These are phyloP conservation scores for Colletotrichum sp. DNA, from an alignment of 2,329 filamentous ascomycete genomes.

Conservation along the genomic window DNA sequence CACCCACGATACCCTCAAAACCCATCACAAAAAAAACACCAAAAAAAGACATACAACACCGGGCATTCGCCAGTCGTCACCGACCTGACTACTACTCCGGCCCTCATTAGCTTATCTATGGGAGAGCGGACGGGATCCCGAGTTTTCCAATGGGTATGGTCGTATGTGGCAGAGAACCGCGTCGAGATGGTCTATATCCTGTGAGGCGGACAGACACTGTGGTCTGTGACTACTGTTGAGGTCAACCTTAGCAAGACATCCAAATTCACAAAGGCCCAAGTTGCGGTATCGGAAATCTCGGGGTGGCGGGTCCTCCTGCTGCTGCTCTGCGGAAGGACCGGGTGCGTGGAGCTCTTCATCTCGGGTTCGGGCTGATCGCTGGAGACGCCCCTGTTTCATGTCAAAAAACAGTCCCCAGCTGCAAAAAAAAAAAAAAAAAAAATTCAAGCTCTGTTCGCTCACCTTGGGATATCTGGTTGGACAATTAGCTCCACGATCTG, in stretches of 20 bases:
- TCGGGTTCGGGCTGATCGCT: neutral
- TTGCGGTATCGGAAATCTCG: neutral
- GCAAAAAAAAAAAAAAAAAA: neutral
- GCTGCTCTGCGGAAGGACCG: neutral
- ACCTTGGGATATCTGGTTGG: neutral
- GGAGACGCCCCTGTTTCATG: neutral
- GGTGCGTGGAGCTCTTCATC: neutral
- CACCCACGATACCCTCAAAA: neutral
- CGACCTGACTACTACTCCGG: neutral
- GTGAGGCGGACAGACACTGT: neutral
- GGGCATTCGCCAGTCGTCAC: neutral
- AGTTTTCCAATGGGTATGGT: neutral
- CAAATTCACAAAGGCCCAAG: neutral
- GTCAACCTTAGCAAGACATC: neutral
- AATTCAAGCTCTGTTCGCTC: neutral
- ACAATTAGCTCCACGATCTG: neutral
- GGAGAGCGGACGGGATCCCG: neutral
- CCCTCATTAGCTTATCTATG: neutral
- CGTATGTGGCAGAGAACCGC: rapidly evolving
- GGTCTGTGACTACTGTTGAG: neutral
- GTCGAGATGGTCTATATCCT: neutral
- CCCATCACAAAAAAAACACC: neutral
- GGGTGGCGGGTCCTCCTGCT: neutral
- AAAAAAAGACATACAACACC: neutral
- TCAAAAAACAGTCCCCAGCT: neutral